phyloP scores from a whole-genome alignment of 2,329 filamentous ascomycete genomes.

The Coleophoma eucalyptorum region DNA sequence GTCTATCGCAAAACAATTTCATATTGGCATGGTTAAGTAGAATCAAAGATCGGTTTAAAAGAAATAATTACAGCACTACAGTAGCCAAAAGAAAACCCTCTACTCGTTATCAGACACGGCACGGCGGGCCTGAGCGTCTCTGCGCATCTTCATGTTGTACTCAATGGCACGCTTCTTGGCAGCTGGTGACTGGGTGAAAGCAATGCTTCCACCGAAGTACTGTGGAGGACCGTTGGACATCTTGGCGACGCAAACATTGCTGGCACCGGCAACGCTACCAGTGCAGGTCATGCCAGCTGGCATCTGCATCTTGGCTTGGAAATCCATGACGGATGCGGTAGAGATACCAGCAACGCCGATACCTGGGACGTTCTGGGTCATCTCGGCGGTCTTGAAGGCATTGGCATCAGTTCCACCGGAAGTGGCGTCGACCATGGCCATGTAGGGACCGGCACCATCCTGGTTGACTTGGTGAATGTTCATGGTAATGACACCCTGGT shows the following conservation, averaged over 20 bases:
- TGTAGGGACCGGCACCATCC: slow-evolving; percentile 59
- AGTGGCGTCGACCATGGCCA: slow-evolving; percentile 53
- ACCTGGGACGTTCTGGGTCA: slow-evolving; percentile 56
- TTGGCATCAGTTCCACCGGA: slow-evolving; percentile 54
- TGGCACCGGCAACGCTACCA: slow-evolving; percentile 50
- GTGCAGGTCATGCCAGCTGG: slow-evolving; percentile 60
- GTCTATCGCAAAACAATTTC: too few relatives aligned
- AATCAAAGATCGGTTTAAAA: too few relatives aligned
- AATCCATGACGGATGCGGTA: slow-evolving; percentile 50
- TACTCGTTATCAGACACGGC: too few relatives aligned
- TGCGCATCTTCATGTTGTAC: slow-evolving; percentile 28
- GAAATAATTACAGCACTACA: too few relatives aligned
- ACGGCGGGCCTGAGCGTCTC: slow-evolving; percentile 4
- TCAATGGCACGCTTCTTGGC: slow-evolving; percentile 55
- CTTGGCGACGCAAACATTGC: slow-evolving; percentile 59
- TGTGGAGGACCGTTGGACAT: slow-evolving; percentile 55
- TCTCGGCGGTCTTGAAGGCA: slow-evolving; percentile 54
- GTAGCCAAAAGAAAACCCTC: too few relatives aligned
- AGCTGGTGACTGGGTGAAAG: slow-evolving; percentile 53
- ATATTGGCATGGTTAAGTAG: too few relatives aligned
- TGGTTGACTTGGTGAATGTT: slow-evolving; percentile 65
- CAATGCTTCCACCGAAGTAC: slow-evolving; percentile 60
- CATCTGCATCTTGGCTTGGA: slow-evolving; percentile 59
- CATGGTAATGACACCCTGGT: slow-evolving; percentile 55
- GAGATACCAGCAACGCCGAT: slow-evolving; percentile 48